These are phyloP conservation scores for Gaertneriomyces sp. DNA, from an alignment of 192 early-diverging fungal species.

Conservation along the genomic window DNA sequence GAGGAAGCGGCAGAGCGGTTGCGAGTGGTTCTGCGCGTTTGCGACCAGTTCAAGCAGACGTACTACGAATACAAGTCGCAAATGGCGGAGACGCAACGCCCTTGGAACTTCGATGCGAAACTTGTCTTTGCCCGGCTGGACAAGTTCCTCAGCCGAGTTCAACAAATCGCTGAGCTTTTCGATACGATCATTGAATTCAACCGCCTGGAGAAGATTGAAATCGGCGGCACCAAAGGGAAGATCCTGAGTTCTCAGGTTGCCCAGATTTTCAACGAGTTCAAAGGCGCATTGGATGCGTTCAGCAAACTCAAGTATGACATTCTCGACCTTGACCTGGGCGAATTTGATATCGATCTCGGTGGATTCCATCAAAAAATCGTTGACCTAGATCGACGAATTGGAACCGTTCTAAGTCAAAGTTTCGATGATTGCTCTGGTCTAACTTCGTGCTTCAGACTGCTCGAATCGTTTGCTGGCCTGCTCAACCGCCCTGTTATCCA, in stretches of 20 bases:
- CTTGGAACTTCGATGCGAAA: constrained; percentile 64
- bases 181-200: constrained; percentile 71
- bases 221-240: constrained; percentile 69
- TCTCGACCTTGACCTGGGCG: constrained; percentile 42
- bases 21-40: constrained; percentile 46
- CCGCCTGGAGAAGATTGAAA: constrained; percentile 65
- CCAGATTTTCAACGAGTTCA: constrained; percentile 62
- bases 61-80: constrained; percentile 49
- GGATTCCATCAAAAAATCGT: constrained; percentile 55
- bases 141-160: constrained; percentile 50
- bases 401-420: constrained; percentile 58
- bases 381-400: constrained; percentile 59
- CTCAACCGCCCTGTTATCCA: constrained; percentile 53
- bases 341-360: constrained; percentile 54
- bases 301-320: constrained; percentile 61
- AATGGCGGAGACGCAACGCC: constrained; percentile 37
- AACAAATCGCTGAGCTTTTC: constrained; percentile 55
- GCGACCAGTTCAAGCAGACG: constrained; percentile 50
- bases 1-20: constrained; percentile 60
- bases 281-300: constrained; percentile 43
- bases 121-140: constrained; percentile 56
- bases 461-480: constrained; percentile 61
- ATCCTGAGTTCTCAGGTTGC: constrained; percentile 61
- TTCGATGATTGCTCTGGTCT: constrained; percentile 64
- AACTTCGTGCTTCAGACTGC: constrained; percentile 53